A percentile compares a stretch with the other conserved stretches of the same genome.
phyloP scores from a whole-genome alignment of 2,329 filamentous ascomycete genomes.

The Beauveria pseudobassiana region DNA sequence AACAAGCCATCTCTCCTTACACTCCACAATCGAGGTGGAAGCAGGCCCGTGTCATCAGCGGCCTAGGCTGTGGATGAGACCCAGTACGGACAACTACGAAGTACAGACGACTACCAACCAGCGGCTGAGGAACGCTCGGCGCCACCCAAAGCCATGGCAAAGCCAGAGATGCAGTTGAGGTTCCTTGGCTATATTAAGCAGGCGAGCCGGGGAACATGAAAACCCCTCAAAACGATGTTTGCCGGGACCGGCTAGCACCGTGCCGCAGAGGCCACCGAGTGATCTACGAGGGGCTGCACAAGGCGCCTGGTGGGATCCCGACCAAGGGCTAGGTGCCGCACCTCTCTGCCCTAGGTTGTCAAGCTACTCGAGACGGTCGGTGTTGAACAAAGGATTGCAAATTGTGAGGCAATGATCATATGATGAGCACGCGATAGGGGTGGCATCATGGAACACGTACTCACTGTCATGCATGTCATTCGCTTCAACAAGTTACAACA shows the following conservation, averaged over 20 bases:
- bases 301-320: background rate
- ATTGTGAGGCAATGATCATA: background rate
- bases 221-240: constrained; percentile 9
- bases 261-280: background rate
- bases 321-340: background rate
- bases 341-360: background rate
- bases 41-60: constrained; percentile 10
- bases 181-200: background rate
- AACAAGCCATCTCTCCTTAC: background rate
- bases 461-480: too few relatives aligned
- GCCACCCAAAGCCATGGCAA: constrained; percentile 8
- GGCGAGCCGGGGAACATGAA: background rate
- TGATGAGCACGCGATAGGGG: background rate
- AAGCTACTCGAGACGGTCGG: background rate
- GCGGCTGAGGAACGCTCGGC: background rate
- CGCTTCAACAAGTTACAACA: too few relatives aligned
- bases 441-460: background rate
- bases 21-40: constrained; percentile 10
- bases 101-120: background rate
- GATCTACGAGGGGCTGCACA: background rate
- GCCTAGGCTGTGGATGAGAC: constrained; percentile 5
- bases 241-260: constrained; percentile 1
- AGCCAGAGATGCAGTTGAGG: background rate
- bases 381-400: too few relatives aligned
- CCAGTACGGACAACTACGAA: background rate